Evolutionary conservation across 495 filamentous ascomycete species (phyloP), one percentile per base, ranked within the genome.

Genomic region (Gamarada debralockiae): DNA sequence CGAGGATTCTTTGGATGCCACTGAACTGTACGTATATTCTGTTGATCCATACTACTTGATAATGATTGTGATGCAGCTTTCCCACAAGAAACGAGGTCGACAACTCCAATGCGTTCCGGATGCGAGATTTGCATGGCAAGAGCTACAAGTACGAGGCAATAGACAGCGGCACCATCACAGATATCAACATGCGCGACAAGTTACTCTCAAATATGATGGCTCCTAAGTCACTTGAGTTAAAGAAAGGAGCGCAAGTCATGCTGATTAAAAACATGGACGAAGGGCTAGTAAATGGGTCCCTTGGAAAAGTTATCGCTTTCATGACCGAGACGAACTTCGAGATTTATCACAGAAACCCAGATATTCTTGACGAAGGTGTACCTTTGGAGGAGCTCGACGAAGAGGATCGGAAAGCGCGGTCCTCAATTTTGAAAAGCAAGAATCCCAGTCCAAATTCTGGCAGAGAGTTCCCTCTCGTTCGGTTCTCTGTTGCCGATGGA

Each of bases 201-300:
- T 70, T 97, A 1, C 74, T 98, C 0, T 60, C 79, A 2, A 95
- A 89, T 64, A 96, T 93, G 81, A 97, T 98, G 90, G 92, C 92
- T 0, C 90, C 93, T 3, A 76, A 76, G 24, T 56, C 62, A 0
- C 79, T 97, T 15, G 78, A 84, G 40, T 73, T 98, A 38, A 97
- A 96, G 68, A 88, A 92, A 59, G 90, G 90, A 15, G 85, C 91
- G 0, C 95, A 97, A 64, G 95, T 98, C 23, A 97, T 98, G 93
- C 70, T 98, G n/a, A 96, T 97, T 76, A 98, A 98, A 64, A 98
- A 98, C 62, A 84, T 96, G 73, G 93, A 98, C 66, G 92, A 96
- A 2, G 80, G 77, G 0, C 80, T 97, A 2, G 93, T 97, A 51
- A 98, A 98, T 57, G 93, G 93, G 3, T 95, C 93, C 0, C 78